Evolutionary conservation across 1,284 basidiomycete species (phyloP).

Genomic region (Pascua guehoae): DNA sequence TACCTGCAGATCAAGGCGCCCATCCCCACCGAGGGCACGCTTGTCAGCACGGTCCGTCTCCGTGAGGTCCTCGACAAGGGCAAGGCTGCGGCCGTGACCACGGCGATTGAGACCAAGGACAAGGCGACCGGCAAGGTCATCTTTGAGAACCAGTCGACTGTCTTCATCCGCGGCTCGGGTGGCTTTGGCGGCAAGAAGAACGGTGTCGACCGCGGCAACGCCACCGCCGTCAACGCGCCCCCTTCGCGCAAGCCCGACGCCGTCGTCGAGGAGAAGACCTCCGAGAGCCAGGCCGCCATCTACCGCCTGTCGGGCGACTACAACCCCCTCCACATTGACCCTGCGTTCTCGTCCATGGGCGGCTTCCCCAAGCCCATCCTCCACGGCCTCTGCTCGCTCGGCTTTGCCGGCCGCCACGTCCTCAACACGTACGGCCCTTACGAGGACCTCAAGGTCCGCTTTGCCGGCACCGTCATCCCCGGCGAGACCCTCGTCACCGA

Average conservation of each 20-base stretch:
- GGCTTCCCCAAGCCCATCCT: conserved; percentile 86
- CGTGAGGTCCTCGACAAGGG: conserved; percentile 58
- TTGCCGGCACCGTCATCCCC: conserved; percentile 66
- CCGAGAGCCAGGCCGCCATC: conserved; percentile 74
- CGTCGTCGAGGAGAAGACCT: conserved; percentile 81
- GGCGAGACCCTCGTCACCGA: conserved; percentile 91
- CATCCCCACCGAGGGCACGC: conserved; percentile 80
- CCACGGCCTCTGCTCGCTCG: conserved; percentile 83
- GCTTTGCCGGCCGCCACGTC: conserved; percentile 91
- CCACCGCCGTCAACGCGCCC: conserved; percentile 75
- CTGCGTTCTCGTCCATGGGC: conserved; percentile 87
- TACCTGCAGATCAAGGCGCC: conserved; percentile 83
- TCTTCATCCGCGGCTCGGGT: conserved; percentile 89
- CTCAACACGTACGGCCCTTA: conserved; percentile 78
- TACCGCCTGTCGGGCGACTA: conserved; percentile 86
- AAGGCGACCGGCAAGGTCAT: conserved; percentile 72
- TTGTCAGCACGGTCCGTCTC: conserved; percentile 67
- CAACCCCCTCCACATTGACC: conserved; percentile 91
- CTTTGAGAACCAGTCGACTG: conserved; percentile 89
- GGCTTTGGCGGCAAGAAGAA: conserved; percentile 90
- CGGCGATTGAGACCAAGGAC: conserved; percentile 73
- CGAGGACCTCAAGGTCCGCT: conserved; percentile 95
- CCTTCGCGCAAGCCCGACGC: conserved; percentile 81
- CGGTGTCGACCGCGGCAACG: conserved; percentile 80
- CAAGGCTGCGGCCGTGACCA: conserved; percentile 84